Base-by-base conservation (phyloP, 371 early-diverging fungal species). In the Mortierella sp. region DNA sequence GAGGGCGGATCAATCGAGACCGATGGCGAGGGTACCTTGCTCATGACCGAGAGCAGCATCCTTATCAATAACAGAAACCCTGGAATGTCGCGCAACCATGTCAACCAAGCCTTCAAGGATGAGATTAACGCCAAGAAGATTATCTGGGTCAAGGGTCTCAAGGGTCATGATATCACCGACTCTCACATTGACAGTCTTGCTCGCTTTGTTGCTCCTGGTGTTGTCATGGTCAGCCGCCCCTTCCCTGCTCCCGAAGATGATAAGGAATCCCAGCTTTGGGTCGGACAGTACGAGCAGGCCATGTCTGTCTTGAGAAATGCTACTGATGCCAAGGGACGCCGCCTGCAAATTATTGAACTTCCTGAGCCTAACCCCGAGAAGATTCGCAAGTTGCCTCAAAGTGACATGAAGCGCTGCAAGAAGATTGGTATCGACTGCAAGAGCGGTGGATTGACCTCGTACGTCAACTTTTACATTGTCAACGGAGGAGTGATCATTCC, bases 61-160 rank as follows among this genome's bases (percentile, higher is more conserved):
- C 43, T 73, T 50, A 73, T 67, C 63, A 43, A 45, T 15, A 73
- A 73, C 56, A 67, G 73, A 23, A 73, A 73, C 60, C 73, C 73
- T 21, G 68, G 73, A 28, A 57, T 23, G 57, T 63, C 62, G 37
- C 64, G 65, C 58, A 14, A 60, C 45, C 19, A 66, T 45, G 63
- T 73, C 29, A 68, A 73, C 0, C 14, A 56, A 25, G 37, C 58
- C 28, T 62, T 73, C 56, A 64, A 68, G 43, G 23, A 26, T n/a
- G 65, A 64, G 46, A 62, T 73, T 26, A 51, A 46, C 16, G 21
- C 59, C 47, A 47, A 57, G 37, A 73, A 73, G 47, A 52, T 73
- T 26, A 64, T 73, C 18, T 73, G 73, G 73, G 58, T 73, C 56
- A 59, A 59, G 48, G 73, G 73, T 19, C 68, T 73, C 61, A 73